Conservation (phyloP, 169 alveolate genomes). For the Eimeria necatrix region DNA sequence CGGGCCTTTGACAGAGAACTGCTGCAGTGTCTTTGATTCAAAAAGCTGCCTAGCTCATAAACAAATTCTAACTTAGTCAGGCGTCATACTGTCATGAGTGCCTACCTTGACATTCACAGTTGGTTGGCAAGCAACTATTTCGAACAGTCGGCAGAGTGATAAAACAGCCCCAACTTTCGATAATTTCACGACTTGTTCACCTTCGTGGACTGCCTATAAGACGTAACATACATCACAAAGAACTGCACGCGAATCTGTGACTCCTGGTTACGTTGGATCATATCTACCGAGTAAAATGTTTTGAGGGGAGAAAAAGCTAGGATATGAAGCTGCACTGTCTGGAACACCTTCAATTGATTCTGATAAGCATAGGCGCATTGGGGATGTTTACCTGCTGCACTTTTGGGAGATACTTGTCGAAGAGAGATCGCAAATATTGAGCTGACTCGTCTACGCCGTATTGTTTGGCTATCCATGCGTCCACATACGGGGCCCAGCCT, state of each 20-base stretch:
- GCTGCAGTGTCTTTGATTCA: not conserved
- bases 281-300: too few relatives aligned
- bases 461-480: constrained; percentile 91
- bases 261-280: not conserved
- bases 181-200: constrained; percentile 90
- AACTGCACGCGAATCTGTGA: not conserved
- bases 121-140: constrained; percentile 87
- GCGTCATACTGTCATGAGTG: too few relatives aligned
- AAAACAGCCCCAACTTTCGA: constrained; percentile 92
- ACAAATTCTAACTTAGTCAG: too few relatives aligned
- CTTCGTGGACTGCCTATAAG: constrained; percentile 41
- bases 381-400: constrained; percentile 87
- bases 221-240: not conserved
- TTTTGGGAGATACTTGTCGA: constrained; percentile 91
- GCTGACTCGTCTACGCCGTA: constrained; percentile 87
- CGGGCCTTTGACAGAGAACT: not conserved
- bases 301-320: too few relatives aligned
- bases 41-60: too few relatives aligned
- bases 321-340: too few relatives aligned
- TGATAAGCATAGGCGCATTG: not conserved
- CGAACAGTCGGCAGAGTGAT: constrained; percentile 91
- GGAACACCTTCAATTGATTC: too few relatives aligned
- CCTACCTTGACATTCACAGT: constrained; percentile 85
- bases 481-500: constrained; percentile 85
- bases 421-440: constrained; percentile 74